Conservation (phyloP, 2,329 filamentous ascomycete species). For the Chrysoporthe deuterocubensis region DNA sequence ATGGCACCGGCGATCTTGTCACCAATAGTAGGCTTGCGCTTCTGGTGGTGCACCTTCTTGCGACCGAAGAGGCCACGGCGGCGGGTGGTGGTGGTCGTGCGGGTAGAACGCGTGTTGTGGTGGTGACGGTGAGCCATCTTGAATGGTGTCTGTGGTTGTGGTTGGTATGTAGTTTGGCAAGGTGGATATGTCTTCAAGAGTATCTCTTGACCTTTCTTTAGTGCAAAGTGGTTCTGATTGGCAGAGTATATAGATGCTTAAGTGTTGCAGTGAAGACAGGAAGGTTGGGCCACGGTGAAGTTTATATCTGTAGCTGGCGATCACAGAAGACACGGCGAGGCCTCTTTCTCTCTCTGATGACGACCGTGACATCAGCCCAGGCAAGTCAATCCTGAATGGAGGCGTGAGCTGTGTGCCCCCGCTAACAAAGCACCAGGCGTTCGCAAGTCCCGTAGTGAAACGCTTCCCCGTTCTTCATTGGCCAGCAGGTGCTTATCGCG, state of each 20-base stretch:
- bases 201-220: background rate
- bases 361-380: constrained; percentile 10
- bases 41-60: constrained; percentile 58
- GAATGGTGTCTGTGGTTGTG: constrained; percentile 2
- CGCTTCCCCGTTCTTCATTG: too few species aligned
- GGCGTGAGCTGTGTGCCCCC: too few species aligned
- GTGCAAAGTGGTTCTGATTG: too few species aligned
- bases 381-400: background rate
- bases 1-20: constrained; percentile 81
- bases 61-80: constrained; percentile 33
- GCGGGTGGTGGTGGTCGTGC: constrained; percentile 35
- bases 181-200: background rate
- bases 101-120: constrained; percentile 29
- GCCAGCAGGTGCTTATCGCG: too few species aligned
- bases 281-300: background rate
- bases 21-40: constrained; percentile 68
- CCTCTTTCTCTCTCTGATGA: background rate
- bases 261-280: background rate
- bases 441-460: too few species aligned
- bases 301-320: background rate
- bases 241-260: too few species aligned
- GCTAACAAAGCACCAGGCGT: too few species aligned
- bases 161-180: background rate
- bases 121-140: constrained; percentile 30
- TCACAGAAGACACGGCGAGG: background rate